Evolutionary conservation across 2,329 filamentous ascomycete species (phyloP).

Genomic region (Colletotrichum karsti): DNA sequence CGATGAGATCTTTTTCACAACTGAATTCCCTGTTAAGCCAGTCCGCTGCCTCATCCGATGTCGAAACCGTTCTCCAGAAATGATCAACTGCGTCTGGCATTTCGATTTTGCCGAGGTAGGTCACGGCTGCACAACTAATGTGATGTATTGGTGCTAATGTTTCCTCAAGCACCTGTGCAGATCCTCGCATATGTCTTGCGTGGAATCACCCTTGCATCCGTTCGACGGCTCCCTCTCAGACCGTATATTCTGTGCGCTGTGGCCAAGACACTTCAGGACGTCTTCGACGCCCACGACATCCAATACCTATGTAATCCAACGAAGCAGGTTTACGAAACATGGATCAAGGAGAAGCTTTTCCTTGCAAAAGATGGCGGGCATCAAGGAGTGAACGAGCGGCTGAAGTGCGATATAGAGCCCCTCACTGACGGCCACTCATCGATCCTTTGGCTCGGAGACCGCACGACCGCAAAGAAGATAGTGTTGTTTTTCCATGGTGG

Average conservation of each 20-base stretch:
- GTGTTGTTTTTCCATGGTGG: slow-evolving; percentile 41
- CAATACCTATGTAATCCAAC: slow-evolving; percentile 20
- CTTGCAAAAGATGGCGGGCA: neutral
- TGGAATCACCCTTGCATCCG: no score
- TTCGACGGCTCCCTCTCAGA: neutral
- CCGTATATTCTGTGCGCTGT: slow-evolving; percentile 9
- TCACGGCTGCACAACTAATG: no score
- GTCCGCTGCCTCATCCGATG: no score
- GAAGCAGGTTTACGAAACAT: slow-evolving; percentile 2
- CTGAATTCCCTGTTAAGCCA: no score
- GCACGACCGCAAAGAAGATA: slow-evolving; percentile 35
- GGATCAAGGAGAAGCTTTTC: neutral
- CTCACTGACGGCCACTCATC: slow-evolving; percentile 9
- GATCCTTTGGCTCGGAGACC: slow-evolving; percentile 37
- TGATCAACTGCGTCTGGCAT: no score
- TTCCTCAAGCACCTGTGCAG: no score
- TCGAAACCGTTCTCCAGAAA: no score
- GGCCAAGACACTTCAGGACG: neutral
- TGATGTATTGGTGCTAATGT: no score
- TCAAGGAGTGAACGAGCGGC: neutral
- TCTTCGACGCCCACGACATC: slow-evolving; percentile 11
- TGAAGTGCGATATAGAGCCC: slow-evolving; percentile 15
- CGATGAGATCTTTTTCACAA: no score
- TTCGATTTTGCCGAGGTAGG: no score
- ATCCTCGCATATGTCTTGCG: no score